Base-by-base conservation (phyloP, 2,329 filamentous ascomycete genomes). In the Niveomyces coronatus region DNA sequence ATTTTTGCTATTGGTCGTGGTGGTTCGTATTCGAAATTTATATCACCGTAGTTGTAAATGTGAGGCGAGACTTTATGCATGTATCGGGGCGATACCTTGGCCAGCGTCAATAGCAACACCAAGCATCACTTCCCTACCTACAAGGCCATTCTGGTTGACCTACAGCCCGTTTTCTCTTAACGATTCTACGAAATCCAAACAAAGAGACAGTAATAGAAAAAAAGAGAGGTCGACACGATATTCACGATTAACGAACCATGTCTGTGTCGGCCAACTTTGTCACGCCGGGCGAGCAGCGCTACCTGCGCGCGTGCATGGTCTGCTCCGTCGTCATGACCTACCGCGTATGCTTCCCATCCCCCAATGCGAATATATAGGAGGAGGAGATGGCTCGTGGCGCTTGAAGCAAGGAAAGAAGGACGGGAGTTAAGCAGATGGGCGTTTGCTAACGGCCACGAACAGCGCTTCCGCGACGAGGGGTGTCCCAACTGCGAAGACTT, bases 401-500 rank as follows among this genome's bases (percentile, higher is more conserved):
- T n/a, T n/a, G n/a, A n/a, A n/a, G n/a, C n/a, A n/a, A n/a, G n/a
- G n/a, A 28, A 35, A 5, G 20, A 20, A 14, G 4, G 15, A 11
- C 5, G 15, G 4, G 23, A 35, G 6, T 9, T 26, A 16, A n/a
- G 9, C 5, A 15, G 8, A 9, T 5, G 13, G 30, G 30, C 4
- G 5, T 14, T 28, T n/a, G 17, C 40, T 19, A 16, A 26, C 18
- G 14, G 18, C 5, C 16, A 11, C 9, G n/a, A 4, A 22, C 55
- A 89, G 82, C 82, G 85, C 60, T 98, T 98, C 71, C 72, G 80
- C 53, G 75, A 78, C 52, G 73, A 84, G 55, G 91, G 91, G 49
- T 98, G 91, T 57, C 91, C 91, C 45, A 98, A 98, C 70, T 98
- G 91, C 72, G 89, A 95, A 56, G 78, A 84, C 35, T 85, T 94